Percentiles rank a stretch among this genome's conserved stretches.
phyloP scores from a whole-genome alignment of 176 grass and related monocot genomes.

The Saccharum spontaneum region DNA sequence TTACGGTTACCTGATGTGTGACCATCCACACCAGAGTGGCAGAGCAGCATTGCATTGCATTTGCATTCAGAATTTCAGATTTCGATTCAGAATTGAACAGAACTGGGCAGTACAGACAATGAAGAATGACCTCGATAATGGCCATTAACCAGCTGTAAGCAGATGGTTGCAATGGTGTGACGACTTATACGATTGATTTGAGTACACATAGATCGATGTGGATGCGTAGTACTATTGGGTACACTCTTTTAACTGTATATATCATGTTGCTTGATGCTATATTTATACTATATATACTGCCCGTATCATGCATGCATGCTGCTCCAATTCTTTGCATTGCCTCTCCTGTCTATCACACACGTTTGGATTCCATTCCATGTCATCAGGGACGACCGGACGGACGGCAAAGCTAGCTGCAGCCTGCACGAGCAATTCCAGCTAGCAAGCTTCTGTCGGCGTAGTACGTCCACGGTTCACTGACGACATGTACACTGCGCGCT shows the following conservation, averaged over 20 bases:
- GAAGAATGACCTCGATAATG: not conserved
- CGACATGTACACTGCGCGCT: not conserved
- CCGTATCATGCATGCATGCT: not conserved
- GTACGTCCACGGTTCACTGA: not conserved
- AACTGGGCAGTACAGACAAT: not conserved
- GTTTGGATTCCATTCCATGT: no score
- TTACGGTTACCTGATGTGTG: no score
- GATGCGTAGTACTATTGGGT: not conserved
- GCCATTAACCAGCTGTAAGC: not conserved
- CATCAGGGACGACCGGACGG: not conserved
- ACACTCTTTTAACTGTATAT: not conserved
- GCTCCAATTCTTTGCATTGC: not conserved
- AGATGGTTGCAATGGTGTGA: constrained; percentile 8
- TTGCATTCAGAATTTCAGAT: no score
- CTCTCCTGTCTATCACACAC: not conserved
- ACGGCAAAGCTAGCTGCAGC: no score
- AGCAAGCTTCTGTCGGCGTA: not conserved
- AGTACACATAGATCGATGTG: not conserved
- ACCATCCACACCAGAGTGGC: no score
- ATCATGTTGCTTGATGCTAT: not conserved
- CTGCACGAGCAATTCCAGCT: not conserved
- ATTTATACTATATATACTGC: not conserved
- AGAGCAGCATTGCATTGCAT: no score
- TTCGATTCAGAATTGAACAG: not conserved
- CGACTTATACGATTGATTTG: not conserved